phyloP scores from a whole-genome alignment of 192 early-diverging fungal genomes.

The Phlyctochytrium arcticum region DNA sequence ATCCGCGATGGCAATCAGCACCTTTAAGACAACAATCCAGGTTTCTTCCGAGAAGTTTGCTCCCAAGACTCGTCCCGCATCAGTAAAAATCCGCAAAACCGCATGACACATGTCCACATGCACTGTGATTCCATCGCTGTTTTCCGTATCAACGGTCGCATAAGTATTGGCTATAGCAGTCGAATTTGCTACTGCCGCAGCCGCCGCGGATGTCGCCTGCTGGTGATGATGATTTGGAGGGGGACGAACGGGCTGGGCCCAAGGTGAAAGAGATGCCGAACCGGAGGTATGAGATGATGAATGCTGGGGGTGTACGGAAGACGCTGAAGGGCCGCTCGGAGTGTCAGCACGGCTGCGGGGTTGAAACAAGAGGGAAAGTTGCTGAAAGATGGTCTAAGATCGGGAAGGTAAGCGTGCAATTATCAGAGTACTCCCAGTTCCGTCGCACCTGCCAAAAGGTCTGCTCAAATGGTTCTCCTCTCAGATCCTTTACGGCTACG shows the following conservation, averaged over 20 bases:
- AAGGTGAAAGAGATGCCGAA: too few relatives aligned
- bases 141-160: constrained; percentile 12
- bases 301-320: too few relatives aligned
- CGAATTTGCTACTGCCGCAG: too few relatives aligned
- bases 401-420: not conserved
- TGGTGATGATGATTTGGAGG: not conserved
- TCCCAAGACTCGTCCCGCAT: constrained; percentile 57
- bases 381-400: constrained; percentile 74
- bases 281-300: too few relatives aligned
- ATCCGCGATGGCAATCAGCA: constrained; percentile 74
- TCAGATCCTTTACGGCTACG: constrained; percentile 44
- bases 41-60: constrained; percentile 65
- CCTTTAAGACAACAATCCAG: constrained; percentile 76
- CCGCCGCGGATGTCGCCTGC: too few relatives aligned
- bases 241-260: not conserved
- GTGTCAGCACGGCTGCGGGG: constrained; percentile 33
- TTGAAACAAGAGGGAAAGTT: constrained; percentile 69
- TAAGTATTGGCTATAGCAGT: too few relatives aligned
- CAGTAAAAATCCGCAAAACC: constrained; percentile 58
- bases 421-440: not conserved
- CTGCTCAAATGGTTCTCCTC: constrained; percentile 56
- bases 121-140: constrained; percentile 3
- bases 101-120: constrained; percentile 76
- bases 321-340: not conserved
- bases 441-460: constrained; percentile 61